phyloP scores from a whole-genome alignment of 805 yeast genomes.

The Wickerhamomyces queroliae region DNA sequence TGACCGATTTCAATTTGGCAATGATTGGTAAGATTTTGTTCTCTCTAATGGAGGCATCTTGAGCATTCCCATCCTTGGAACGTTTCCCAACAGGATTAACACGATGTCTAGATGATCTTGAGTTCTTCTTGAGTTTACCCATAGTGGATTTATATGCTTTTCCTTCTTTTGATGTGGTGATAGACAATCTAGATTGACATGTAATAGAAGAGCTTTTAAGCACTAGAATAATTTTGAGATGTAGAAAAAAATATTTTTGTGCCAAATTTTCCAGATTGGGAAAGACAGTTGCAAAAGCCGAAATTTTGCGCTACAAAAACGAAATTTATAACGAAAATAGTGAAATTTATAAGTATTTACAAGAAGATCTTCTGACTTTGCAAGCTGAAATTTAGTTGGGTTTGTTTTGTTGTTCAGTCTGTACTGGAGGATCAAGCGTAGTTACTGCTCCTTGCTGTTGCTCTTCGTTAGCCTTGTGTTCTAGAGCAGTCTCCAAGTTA shows the following conservation, averaged over 20 bases:
- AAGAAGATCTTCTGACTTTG: too few relatives aligned
- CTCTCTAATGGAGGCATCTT: conserved; percentile 42
- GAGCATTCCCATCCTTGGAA: conserved; percentile 29
- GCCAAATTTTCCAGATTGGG: neutral
- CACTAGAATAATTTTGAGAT: neutral
- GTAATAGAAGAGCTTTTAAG: too few relatives aligned
- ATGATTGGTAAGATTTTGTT: conserved; percentile 66
- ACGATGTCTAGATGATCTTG: conserved; percentile 40
- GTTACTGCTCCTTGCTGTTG: too few relatives aligned
- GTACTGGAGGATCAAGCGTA: too few relatives aligned
- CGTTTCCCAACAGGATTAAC: conserved; percentile 27
- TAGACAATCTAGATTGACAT: too few relatives aligned
- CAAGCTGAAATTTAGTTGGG: too few relatives aligned
- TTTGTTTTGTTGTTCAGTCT: too few relatives aligned
- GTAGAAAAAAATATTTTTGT: neutral
- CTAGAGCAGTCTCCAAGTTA: neutral
- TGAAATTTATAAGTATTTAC: neutral
- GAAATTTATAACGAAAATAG: neutral
- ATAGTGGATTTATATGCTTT: conserved; percentile 29
- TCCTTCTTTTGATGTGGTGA: too few relatives aligned
- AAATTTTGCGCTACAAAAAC: neutral
- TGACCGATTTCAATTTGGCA: conserved; percentile 52
- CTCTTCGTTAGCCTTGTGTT: neutral
- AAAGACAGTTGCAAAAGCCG: neutral
- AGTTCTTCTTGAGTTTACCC: conserved; percentile 74